Conservation (phyloP, 352 stramenopile species). For the Globisporangium abappressorium region DNA sequence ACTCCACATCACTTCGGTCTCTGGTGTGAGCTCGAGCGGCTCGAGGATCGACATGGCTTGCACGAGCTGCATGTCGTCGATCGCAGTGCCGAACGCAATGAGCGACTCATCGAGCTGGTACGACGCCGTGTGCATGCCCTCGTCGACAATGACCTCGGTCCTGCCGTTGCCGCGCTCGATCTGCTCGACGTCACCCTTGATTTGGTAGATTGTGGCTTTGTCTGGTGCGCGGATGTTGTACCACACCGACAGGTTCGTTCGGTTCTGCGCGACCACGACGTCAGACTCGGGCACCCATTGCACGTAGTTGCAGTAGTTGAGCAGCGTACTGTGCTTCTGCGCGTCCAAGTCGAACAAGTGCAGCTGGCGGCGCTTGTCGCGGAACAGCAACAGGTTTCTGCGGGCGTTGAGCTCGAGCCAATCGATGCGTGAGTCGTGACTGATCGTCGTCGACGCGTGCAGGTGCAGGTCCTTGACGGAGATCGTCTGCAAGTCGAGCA, state of each 20-base stretch:
- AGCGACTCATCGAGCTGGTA: conserved; percentile 94
- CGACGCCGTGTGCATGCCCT: conserved; percentile 91
- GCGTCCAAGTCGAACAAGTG: conserved; percentile 91
- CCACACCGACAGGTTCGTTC: conserved; percentile 91
- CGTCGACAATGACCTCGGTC: conserved; percentile 94
- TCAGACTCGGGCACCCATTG: conserved; percentile 96
- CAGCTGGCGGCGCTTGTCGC: conserved; percentile 89
- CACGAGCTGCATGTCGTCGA: conserved; percentile 91
- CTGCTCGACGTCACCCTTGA: conserved; percentile 94
- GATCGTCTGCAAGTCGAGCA: conserved; percentile 93
- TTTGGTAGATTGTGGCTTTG: conserved; percentile 93
- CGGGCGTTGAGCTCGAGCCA: conserved; percentile 94
- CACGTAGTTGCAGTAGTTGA: conserved; percentile 96
- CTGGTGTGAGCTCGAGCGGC: conserved; percentile 86
- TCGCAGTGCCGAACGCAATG: conserved; percentile 92
- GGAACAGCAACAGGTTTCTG: conserved; percentile 90
- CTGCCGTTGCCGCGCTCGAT: conserved; percentile 91
- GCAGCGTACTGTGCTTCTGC: conserved; percentile 83
- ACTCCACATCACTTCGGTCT: conserved; percentile 93
- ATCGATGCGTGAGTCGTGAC: conserved; percentile 91
- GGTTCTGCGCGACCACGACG: conserved; percentile 94
- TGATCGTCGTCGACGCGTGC: conserved; percentile 82
- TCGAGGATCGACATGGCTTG: conserved; percentile 93
- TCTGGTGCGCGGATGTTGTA: conserved; percentile 94
- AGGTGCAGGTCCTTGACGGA: conserved; percentile 83